Evolutionary conservation across 2,329 filamentous ascomycete genomes (phyloP).

Genomic region (Zymoseptoria crescenta): DNA sequence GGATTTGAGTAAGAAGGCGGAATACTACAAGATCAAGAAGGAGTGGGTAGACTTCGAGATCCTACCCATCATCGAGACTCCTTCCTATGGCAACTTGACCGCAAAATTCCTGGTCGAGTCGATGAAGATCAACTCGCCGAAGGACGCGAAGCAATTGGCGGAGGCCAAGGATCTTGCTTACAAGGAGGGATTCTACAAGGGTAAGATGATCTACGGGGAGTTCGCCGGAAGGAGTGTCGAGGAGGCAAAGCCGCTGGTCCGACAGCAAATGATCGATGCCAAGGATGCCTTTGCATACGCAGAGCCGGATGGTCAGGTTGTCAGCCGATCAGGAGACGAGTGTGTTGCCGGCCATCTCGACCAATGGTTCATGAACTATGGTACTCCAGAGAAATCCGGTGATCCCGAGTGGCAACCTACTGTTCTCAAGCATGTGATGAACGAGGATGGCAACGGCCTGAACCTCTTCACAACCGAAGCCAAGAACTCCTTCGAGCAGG

Average conservation of each 20-base stretch:
- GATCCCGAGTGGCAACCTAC: constrained; percentile 68
- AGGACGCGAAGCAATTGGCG: constrained; percentile 81
- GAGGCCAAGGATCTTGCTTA: constrained; percentile 95
- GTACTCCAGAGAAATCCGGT: constrained; percentile 56
- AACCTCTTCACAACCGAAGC: constrained; percentile 65
- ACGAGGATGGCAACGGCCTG: constrained; percentile 56
- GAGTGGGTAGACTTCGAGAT: constrained; percentile 94
- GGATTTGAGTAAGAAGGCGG: constrained; percentile 88
- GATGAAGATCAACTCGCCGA: constrained; percentile 93
- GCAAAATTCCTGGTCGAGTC: constrained; percentile 80
- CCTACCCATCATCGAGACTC: constrained; percentile 80
- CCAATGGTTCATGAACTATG: constrained; percentile 98
- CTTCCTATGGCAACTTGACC: constrained; percentile 75
- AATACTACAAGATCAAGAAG: constrained; percentile 92
- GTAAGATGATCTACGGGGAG: constrained; percentile 78
- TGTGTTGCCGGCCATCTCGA: constrained; percentile 90
- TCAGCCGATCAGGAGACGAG: constrained; percentile 82
- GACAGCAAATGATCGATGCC: constrained; percentile 65
- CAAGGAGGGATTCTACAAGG: constrained; percentile 96
- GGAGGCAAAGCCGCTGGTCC: constrained; percentile 76
- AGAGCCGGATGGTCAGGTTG: constrained; percentile 83
- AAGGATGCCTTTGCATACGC: constrained; percentile 84
- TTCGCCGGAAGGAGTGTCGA: constrained; percentile 83
- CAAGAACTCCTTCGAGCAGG: constrained; percentile 62
- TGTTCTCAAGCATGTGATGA: constrained; percentile 64